A percentile compares a stretch with the other conserved stretches of the same genome.
phyloP scores from a whole-genome alignment of 2,329 filamentous ascomycete species.

The Claviceps digitariae region DNA sequence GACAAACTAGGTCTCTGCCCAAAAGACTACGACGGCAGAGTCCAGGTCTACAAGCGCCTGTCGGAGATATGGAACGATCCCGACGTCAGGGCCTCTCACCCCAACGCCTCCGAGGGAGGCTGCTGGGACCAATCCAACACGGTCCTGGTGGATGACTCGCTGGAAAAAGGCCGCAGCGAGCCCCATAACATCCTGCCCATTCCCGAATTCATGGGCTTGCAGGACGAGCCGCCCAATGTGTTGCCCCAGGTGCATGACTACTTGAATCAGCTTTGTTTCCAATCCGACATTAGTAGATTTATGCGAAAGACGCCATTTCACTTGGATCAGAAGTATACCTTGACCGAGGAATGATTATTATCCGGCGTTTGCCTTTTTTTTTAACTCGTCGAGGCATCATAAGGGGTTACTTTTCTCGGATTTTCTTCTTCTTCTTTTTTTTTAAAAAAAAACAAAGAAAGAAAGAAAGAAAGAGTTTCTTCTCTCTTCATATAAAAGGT shows the following conservation, averaged over 20 bases:
- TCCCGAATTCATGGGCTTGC: constrained; percentile 55
- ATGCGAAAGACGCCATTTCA: constrained; percentile 39
- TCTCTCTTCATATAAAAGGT: no score
- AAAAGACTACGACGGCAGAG: constrained; percentile 52
- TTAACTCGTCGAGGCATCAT: no score
- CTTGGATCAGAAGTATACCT: constrained; percentile 17
- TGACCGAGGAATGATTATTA: no score
- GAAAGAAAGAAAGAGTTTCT: no score
- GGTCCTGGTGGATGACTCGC: constrained; percentile 74
- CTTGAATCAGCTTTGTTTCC: constrained; percentile 38
- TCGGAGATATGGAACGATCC: constrained; percentile 53
- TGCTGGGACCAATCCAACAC: constrained; percentile 77
- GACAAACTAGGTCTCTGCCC: constrained; percentile 57
- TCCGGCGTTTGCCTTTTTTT: no score
- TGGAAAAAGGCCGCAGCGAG: constrained; percentile 67
- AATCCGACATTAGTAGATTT: constrained; percentile 49
- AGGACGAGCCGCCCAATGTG: constrained; percentile 27
- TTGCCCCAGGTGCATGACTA: constrained; percentile 49
- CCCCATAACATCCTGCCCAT: constrained; percentile 72
- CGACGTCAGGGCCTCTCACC: constrained; percentile 29
- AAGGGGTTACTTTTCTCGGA: background rate
- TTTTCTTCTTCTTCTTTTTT: background rate
- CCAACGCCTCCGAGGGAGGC: constrained; percentile 21
- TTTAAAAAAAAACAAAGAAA: no score
- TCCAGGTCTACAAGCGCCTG: constrained; percentile 85